Evolutionary conservation across 352 stramenopile genomes (phyloP), one percentile per base, ranked within the genome.

Genomic region (Elongisporangium anandrum): DNA sequence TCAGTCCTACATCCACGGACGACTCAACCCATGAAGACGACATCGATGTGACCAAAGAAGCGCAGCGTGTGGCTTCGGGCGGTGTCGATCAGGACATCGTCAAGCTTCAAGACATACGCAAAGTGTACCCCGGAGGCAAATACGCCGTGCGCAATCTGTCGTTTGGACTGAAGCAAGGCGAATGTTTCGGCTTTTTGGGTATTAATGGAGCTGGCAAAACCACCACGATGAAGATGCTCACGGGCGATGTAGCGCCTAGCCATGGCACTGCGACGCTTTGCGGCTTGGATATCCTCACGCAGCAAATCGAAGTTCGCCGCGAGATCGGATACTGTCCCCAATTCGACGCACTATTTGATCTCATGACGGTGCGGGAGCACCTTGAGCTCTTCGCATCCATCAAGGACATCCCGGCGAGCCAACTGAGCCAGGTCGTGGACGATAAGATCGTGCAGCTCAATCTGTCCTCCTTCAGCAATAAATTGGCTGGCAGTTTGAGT

Each of bases 181-280:
- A 98, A 50, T 97, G 90, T 56, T 98, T 98, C 61, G 94, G 94
- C 1, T 92, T 97, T 55, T 72, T 98, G 1, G 94, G 94, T 29
- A 94, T 98, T 59, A 98, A 98, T 62, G 92, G 94, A 17, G 95
- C 81, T 3, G 94, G 94, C 26, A 98, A 98, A 64, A 97, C 91
- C 0, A 97, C 94, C 8, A 97, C 93, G 15, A 94, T 98, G 71
- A 97, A 95, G 51, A 96, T 98, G 75, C 65, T 99, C 17, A 97
- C 85, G 6, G 88, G 88, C 16, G 84, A 97, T 48, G 73, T 92
- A 4, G 39, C 79, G 20, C 76, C 79, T 0, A 85, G 45, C 2
- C 64, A 64, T 13, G 81, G 81, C 2, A 60, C 57, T 2, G 81
- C 66, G 2, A 80, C 73, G 5, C 68, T 88, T 8, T 61, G 53